Evolutionary conservation across 2,329 filamentous ascomycete species (phyloP).

Genomic region (Exophiala calicioides): DNA sequence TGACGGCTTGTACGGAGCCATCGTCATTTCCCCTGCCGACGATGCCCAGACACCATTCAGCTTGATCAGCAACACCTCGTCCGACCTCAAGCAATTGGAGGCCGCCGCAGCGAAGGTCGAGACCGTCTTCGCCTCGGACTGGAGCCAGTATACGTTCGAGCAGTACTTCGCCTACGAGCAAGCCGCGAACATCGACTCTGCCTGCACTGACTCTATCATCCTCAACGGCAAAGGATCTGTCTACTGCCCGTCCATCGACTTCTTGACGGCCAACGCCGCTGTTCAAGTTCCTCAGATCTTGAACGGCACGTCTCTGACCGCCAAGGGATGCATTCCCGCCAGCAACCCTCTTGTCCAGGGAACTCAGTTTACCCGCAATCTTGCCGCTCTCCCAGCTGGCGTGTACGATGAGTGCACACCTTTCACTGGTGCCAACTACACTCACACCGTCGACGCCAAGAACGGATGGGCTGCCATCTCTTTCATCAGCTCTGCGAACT

Average conservation of each 20-base stretch:
- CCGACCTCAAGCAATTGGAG: conserved; percentile 45
- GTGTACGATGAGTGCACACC: conserved; percentile 43
- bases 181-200: conserved; percentile 42
- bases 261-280: conserved; percentile 45
- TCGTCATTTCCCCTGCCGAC: conserved; percentile 56
- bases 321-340: conserved; percentile 40
- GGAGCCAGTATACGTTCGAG: conserved; percentile 55
- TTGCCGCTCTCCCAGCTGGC: conserved; percentile 44
- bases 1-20: conserved; percentile 67
- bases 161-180: conserved; percentile 40
- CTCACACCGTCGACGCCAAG: conserved; percentile 38
- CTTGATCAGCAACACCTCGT: conserved; percentile 46
- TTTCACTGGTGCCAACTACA: conserved; percentile 27
- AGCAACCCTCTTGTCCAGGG: conserved; percentile 28
- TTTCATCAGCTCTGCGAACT: conserved; percentile 40
- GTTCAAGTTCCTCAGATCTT: conserved; percentile 34
- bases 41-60: conserved; percentile 51
- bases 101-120: conserved; percentile 51
- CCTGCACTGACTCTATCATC: conserved; percentile 62
- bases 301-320: conserved; percentile 32
- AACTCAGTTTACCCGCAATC: conserved; percentile 42
- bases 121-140: conserved; percentile 59
- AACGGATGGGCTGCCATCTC: conserved; percentile 42
- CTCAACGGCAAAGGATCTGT: conserved; percentile 64
- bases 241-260: conserved; percentile 50